Percentiles rank a stretch among this genome's conserved stretches.
These are phyloP conservation scores for Colletotrichum euphorbiae DNA, from an alignment of 2,329 filamentous ascomycete genomes.

Conservation along the genomic window DNA sequence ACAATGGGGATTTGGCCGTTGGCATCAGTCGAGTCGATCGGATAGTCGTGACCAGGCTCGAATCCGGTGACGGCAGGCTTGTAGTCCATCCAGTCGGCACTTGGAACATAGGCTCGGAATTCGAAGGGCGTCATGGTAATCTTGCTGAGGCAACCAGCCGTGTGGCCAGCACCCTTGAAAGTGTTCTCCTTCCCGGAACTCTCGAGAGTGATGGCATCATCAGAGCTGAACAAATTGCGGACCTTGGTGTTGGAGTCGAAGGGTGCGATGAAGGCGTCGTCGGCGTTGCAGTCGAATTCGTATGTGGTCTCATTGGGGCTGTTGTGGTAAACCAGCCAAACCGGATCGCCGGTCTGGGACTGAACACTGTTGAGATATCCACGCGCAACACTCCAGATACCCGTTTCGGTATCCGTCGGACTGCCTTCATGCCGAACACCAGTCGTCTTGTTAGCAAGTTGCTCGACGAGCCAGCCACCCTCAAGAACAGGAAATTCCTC, in stretches of 20 bases:
- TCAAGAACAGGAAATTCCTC: conserved; percentile 67
- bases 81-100: background rate
- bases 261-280: conserved; percentile 65
- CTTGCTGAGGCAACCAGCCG: conserved; percentile 66
- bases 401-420: conserved; percentile 63
- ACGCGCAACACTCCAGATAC: conserved; percentile 71
- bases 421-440: conserved; percentile 64
- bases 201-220: conserved; percentile 65
- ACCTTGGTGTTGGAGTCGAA: conserved; percentile 67
- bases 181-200: conserved; percentile 57
- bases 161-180: conserved; percentile 57
- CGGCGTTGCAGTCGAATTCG: conserved; percentile 65
- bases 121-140: conserved; percentile 67
- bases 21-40: conserved; percentile 66
- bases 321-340: conserved; percentile 66
- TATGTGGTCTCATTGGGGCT: conserved; percentile 62
- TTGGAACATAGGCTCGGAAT: conserved; percentile 70
- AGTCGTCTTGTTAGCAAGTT: conserved; percentile 67
- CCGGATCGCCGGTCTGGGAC: conserved; percentile 59
- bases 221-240: conserved; percentile 72
- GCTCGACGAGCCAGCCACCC: conserved; percentile 66
- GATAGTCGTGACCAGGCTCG: conserved; percentile 69
- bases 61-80: conserved; percentile 70
- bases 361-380: conserved; percentile 62
- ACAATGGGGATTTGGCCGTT: conserved; percentile 52